Evolutionary conservation across 306 rosid species (phyloP).

Genomic region (Trifolium dubium): DNA sequence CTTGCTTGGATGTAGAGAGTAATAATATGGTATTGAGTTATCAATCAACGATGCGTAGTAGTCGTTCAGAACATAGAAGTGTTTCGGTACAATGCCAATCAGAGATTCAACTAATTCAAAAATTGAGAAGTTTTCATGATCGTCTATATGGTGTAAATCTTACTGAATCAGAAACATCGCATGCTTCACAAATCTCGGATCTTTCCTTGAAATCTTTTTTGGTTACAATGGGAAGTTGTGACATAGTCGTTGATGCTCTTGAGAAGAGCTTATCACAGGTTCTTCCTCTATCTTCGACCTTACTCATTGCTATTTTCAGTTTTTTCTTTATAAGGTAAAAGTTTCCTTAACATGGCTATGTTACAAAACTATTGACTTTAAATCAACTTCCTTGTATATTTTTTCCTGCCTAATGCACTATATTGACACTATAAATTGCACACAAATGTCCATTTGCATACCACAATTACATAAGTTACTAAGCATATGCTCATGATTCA

Average conservation of each 20-base stretch:
- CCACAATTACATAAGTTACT: neutral
- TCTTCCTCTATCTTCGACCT: neutral
- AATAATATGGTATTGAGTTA: neutral
- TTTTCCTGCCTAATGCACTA: too few species aligned
- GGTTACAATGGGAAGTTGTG: slow-evolving; percentile 31
- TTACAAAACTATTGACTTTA: too few species aligned
- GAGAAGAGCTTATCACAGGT: slow-evolving; percentile 36
- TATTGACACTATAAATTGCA: neutral
- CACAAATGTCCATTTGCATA: neutral
- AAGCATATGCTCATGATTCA: neutral
- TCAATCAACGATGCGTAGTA: slow-evolving; percentile 7
- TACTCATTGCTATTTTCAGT: neutral
- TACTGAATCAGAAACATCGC: neutral
- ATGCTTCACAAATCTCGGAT: neutral
- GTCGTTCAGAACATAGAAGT: slow-evolving; percentile 18
- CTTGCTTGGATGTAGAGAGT: neutral
- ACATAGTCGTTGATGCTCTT: neutral
- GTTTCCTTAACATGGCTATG: too few species aligned
- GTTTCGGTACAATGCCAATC: slow-evolving; percentile 17
- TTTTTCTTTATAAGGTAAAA: neutral
- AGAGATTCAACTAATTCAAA: neutral
- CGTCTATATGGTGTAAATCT: neutral
- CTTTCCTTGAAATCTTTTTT: slow-evolving; percentile 21
- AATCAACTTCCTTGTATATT: too few species aligned
- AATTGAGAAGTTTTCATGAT: slow-evolving; percentile 1